These are phyloP conservation scores for Tylopilus intermedius DNA, from an alignment of 768 basidiomycete genomes.

Conservation along the genomic window DNA sequence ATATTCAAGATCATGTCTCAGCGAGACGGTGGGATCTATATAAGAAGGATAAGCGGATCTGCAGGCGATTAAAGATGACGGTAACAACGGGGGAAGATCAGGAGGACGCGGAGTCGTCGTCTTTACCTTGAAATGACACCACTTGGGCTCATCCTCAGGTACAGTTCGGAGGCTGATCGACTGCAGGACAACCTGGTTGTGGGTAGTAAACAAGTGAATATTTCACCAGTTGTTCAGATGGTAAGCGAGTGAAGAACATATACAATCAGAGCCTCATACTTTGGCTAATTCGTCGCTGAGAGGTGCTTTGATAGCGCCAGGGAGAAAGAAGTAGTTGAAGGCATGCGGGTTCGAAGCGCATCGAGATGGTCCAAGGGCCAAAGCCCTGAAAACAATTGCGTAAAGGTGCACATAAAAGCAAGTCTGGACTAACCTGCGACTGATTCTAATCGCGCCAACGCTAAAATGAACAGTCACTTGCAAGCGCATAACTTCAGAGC, in stretches of 20 bases:
- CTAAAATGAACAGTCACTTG: too few relatives aligned
- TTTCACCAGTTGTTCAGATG: neutral
- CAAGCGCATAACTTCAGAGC: too few relatives aligned
- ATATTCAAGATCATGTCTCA: neutral
- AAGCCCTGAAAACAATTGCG: neutral
- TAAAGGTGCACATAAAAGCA: neutral
- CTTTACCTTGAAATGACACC: neutral
- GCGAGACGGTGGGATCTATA: neutral
- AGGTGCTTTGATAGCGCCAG: neutral
- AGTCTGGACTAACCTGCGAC: neutral
- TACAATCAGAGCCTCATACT: neutral
- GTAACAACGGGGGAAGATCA: neutral
- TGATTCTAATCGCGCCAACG: neutral
- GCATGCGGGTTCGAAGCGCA: neutral
- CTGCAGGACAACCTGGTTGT: neutral
- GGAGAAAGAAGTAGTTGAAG: neutral
- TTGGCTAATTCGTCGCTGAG: neutral
- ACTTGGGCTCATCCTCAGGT: neutral
- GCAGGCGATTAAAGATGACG: too few relatives aligned
- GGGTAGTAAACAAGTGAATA: neutral
- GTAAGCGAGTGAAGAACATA: neutral
- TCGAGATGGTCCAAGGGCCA: neutral
- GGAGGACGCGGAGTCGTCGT: neutral
- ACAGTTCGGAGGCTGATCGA: neutral
- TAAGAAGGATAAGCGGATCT: neutral